A percentile compares a stretch with the other conserved stretches of the same genome.
These are phyloP conservation scores for Aegilops speltoides DNA, from an alignment of 176 grass and related monocot genomes.

Conservation along the genomic window DNA sequence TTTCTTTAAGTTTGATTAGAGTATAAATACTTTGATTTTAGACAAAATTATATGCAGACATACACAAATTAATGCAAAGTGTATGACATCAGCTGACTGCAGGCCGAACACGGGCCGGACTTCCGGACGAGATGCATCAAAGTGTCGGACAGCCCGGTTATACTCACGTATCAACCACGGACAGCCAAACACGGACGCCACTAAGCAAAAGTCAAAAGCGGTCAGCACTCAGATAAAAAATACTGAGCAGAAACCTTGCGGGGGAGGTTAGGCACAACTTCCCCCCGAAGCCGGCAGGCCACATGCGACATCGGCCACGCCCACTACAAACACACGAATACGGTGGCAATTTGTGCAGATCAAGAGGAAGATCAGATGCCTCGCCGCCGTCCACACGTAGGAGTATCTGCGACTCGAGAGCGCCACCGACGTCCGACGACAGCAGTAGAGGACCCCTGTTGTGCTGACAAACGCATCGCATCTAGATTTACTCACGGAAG, in stretches of 20 bases:
- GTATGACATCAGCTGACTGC: not conserved
- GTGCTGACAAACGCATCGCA: too few species aligned
- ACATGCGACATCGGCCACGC: slow-evolving; percentile 1
- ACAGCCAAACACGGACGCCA: not conserved
- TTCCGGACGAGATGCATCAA: not conserved
- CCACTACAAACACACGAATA: not conserved
- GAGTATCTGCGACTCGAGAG: too few species aligned
- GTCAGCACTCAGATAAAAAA: not conserved
- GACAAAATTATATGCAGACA: too few species aligned
- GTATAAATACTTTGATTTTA: too few species aligned
- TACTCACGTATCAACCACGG: too few species aligned
- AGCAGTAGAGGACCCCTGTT: not conserved
- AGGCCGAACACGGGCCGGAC: not conserved
- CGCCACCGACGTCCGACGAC: not conserved
- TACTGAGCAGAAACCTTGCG: not conserved
- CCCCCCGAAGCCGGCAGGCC: not conserved
- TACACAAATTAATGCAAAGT: too few species aligned
- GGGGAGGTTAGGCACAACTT: not conserved
- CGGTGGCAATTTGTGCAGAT: not conserved
- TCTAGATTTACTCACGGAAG: not conserved
- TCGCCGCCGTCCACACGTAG: not conserved
- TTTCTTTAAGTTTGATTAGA: too few species aligned
- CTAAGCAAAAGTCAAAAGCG: not conserved
- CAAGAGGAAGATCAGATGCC: not conserved
- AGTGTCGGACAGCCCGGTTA: not conserved